phyloP scores from a whole-genome alignment of 1,284 basidiomycete genomes.

The Athelia sp. region DNA sequence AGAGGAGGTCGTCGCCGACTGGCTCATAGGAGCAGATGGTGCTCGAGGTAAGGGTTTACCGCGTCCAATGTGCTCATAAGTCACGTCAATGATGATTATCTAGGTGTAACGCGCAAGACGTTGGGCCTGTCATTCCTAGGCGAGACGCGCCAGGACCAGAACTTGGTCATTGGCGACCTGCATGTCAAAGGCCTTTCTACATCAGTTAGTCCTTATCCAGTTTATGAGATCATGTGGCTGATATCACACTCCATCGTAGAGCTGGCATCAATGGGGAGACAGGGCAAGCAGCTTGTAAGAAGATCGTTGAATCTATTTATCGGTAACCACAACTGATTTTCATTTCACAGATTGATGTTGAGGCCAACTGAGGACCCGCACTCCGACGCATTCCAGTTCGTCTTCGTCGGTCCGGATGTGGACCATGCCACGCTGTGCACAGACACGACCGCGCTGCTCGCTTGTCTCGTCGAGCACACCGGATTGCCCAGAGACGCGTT shows the following conservation, averaged over 20 bases:
- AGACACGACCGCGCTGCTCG: conserved; percentile 10
- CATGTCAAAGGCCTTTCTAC: conserved; percentile 25
- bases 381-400: conserved; percentile 25
- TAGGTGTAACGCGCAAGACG: conserved; percentile 31
- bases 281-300: not conserved
- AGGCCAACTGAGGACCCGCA: conserved; percentile 11
- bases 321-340: not conserved
- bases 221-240: not conserved
- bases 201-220: conserved; percentile 20
- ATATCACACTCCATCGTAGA: conserved; percentile 12
- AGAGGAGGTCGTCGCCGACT: conserved; percentile 25
- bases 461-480: conserved; percentile 11
- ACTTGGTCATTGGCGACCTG: conserved; percentile 38
- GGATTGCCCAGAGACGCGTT: conserved; percentile 10
- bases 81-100: conserved; percentile 1
- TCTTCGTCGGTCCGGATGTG: conserved; percentile 21
- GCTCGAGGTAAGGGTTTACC: conserved; percentile 15
- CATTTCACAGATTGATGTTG: conserved; percentile 9
- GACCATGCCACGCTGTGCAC: conserved; percentile 22
- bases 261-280: conserved; percentile 27
- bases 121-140: conserved; percentile 41
- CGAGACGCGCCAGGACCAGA: conserved; percentile 30
- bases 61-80: not conserved
- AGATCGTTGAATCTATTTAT: too few relatives aligned
- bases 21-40: conserved; percentile 37